Evolutionary conservation across 768 basidiomycete species (phyloP).

Genomic region (Kwoniella botswanensis): DNA sequence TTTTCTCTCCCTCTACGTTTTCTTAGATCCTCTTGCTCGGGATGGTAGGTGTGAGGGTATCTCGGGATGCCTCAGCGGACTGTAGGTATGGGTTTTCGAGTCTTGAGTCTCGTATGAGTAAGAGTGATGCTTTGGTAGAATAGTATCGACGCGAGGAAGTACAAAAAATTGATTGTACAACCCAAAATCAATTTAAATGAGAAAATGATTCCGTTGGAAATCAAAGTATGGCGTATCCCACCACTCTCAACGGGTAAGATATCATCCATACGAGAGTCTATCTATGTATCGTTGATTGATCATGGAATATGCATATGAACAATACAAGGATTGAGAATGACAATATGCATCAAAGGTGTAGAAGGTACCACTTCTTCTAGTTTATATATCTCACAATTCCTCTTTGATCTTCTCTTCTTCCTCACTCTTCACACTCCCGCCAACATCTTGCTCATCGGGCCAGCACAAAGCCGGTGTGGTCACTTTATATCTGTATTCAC

Average conservation of each 20-base stretch:
- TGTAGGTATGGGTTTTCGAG: neutral
- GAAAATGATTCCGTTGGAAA: neutral
- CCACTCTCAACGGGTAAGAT: too few species aligned
- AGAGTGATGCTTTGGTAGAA: too few species aligned
- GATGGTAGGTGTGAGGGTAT: neutral
- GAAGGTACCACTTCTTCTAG: too few species aligned
- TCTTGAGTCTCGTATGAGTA: too few species aligned
- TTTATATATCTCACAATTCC: constrained; percentile 24
- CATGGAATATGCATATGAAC: too few species aligned
- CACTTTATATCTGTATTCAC: constrained; percentile 86
- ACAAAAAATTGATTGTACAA: neutral
- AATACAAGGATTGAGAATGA: too few species aligned
- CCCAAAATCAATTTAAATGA: neutral
- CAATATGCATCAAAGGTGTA: too few species aligned
- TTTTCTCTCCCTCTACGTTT: neutral
- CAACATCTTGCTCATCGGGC: constrained; percentile 36
- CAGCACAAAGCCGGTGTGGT: constrained; percentile 83
- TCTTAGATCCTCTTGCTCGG: too few species aligned
- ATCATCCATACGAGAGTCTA: too few species aligned
- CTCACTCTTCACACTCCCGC: constrained; percentile 4
- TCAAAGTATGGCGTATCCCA: neutral
- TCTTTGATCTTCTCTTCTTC: constrained; percentile 28
- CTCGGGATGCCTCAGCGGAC: neutral
- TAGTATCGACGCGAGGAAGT: neutral
- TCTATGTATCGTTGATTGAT: too few species aligned